Base-by-base conservation (phyloP, 805 yeast species). In the Candida argentea region DNA sequence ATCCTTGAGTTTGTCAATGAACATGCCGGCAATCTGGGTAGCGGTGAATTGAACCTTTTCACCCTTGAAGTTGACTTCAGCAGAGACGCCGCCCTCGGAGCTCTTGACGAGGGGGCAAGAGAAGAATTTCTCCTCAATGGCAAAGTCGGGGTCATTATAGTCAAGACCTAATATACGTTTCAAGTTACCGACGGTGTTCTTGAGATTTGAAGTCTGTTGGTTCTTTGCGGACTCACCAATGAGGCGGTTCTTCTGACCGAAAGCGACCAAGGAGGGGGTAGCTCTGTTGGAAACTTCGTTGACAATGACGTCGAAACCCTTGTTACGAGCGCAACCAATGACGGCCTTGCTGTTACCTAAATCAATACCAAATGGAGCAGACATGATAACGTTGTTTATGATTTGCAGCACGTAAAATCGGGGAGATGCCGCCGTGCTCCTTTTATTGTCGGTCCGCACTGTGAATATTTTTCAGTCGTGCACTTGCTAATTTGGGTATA, bases 251-350 rank as follows among this genome's bases (percentile, higher is more conserved):
- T 82, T 84, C 41, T 52, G 55, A 44, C 96, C 96, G 46, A 91
- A 91, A 19, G 95, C 97, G 44, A 91, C 91, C 42, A 84, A 57
- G 5, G 74, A 53, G 41, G 99, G 98, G 19, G 99, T 91, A 43
- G 93, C 61, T 63, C 99, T 81, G 79, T 91, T 91, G 33, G 97
- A 87, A 27, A 91, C 97, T 65, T 91, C 99, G 57, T 91, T 91
- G 65, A 91, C 97, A 49, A 91, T 84, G 49, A 91, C 79, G 61
- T 91, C 99, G 54, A 91, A 91, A 54, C 97, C 97, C 69, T 97
- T 79, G 76, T 89, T 91, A 59, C 89, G 81, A 39, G 98, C 98
- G 55, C 94, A 62, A 24, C 94, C 97, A 55, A 89, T 73, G 44
- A 89, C 96, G 40, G 95, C 76, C 70, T 73, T 82, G 70, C 74